Evolutionary conservation across 805 yeast species (phyloP), one percentile per base, ranked within the genome.

Genomic region (Metschnikowia henanensis): DNA sequence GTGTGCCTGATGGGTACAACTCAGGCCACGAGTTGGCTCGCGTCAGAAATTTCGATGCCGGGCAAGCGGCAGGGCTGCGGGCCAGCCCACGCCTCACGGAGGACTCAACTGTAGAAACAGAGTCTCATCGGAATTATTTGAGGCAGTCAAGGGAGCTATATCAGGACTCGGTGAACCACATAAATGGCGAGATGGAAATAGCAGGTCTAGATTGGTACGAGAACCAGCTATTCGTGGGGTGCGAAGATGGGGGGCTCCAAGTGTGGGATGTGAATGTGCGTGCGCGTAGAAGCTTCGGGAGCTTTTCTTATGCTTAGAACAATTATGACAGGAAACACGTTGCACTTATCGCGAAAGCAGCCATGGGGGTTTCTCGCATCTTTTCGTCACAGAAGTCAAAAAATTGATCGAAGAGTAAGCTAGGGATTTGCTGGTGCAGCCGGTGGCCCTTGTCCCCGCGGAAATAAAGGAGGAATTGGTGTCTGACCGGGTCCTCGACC

Each of bases 261-360:
- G 71, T 74, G 51, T 87, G 92, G 90, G 79, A 77, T 33, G 75
- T 87, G 36, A 85, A 84, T 53, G 73, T 79, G 13, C 76, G 81
- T 76, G 77, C 79, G 23, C 69, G 87, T 55, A 66, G 84, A 45
- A 77, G 83, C 44, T 79, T 79, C 50, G 83, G 85, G 2, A 72
- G 82, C 42, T 79, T 69, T 51, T 75, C 71, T 43, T 64, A 53
- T 50, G 68, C 61, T 13, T 69, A n/a, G 12, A 13, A 13, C n/a
- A n/a, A n/a, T n/a, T n/a, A n/a, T n/a, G n/a, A n/a, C n/a, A n/a
- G n/a, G n/a, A n/a, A n/a, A n/a, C n/a, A n/a, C n/a, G n/a, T n/a
- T n/a, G n/a, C n/a, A n/a, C n/a, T n/a, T n/a, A n/a, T n/a, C n/a
- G n/a, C n/a, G n/a, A n/a, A n/a, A n/a, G n/a, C n/a, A n/a, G n/a